Base-by-base conservation (phyloP, 176 grass and related monocot species). In the Oryza brachyantha region DNA sequence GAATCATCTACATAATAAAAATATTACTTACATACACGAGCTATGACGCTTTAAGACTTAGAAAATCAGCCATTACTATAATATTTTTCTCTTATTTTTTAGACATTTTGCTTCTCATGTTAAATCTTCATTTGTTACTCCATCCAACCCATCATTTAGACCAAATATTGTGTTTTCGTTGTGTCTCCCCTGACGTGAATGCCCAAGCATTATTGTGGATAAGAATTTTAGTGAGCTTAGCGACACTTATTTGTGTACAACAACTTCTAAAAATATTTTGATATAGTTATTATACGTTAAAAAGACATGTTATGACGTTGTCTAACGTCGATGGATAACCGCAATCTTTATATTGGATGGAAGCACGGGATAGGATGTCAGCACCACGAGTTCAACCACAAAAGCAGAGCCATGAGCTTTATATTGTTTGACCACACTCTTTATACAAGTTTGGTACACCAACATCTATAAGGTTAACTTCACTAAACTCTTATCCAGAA, bases 341-440 rank as follows among this genome's bases (percentile, higher is more conserved):
- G 38, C 46, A n/a, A 50, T 42, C 85, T 87, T 87, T 83, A 29
- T 13, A 59, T 83, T 66, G 14, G n/a, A 10, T 10, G 8, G 4
- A 38, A 27, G 16, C 26, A 45, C 3, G 64, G 24, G n/a, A 46
- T 13, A 55, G 21, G 2, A 22, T 22, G 46, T 5, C 26, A 8
- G 4, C 31, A 29, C 11, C 21, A 54, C 29, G 28, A 62, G 13
- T 46, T 50, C n/a, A 19, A 42, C 8, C 25, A 66, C 14, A 6
- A n/a, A 40, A 74, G 59, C 6, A 11, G 16, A 57, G 8, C 70
- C 28, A 81, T n/a, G 17, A 32, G 16, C 45, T 26, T 42, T 69
- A 14, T 41, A 27, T 4, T 34, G 29, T 55, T 55, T 55, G 28
- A 42, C 16, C 74, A 86, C 67, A 14, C 46, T 74, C 84, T 80